Percentiles rank a stretch among this genome's conserved stretches.
phyloP scores from a whole-genome alignment of 495 filamentous ascomycete species.

The Hypomontagnella submonticulosa region DNA sequence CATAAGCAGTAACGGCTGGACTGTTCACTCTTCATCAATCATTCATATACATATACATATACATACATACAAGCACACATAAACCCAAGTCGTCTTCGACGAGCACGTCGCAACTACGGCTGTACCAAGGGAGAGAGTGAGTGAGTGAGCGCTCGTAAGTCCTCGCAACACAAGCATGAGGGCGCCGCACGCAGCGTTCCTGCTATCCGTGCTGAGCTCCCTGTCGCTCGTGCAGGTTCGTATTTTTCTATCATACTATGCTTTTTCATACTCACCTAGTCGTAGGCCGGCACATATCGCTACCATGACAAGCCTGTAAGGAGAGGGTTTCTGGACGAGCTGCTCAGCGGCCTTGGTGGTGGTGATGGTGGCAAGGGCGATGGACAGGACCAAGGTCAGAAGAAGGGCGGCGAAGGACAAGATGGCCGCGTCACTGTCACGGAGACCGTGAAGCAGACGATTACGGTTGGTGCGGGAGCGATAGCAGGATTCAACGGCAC shows the following conservation, averaged over 20 bases:
- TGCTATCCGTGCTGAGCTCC: slow-evolving; percentile 51
- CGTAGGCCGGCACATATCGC: slow-evolving; percentile 51
- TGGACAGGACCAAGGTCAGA: slow-evolving; percentile 8
- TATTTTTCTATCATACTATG: neutral
- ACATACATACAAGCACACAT: slow-evolving; percentile 1
- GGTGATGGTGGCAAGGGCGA: slow-evolving; percentile 23
- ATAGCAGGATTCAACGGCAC: slow-evolving; percentile 44
- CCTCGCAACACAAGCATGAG: slow-evolving; percentile 52
- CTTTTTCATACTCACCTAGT: slow-evolving; percentile 21
- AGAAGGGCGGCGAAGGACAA: slow-evolving; percentile 28
- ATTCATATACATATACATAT: neutral
- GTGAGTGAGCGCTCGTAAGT: slow-evolving; percentile 31
- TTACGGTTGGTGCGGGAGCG: slow-evolving; percentile 40
- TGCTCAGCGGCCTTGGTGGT: slow-evolving; percentile 41
- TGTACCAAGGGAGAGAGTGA: slow-evolving; percentile 16
- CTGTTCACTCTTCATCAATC: slow-evolving; percentile 43
- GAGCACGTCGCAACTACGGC: slow-evolving; percentile 21
- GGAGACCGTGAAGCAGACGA: slow-evolving; percentile 50
- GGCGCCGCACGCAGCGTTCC: slow-evolving; percentile 41
- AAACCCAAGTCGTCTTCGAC: slow-evolving; percentile 19
- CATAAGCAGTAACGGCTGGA: slow-evolving; percentile 51
- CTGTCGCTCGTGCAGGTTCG: slow-evolving; percentile 56
- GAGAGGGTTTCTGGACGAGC: slow-evolving; percentile 40
- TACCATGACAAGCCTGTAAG: slow-evolving; percentile 45
- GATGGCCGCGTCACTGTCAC: slow-evolving; percentile 50